Evolutionary conservation across 305 asterid genomes (phyloP), one percentile per base, ranked within the genome.

Genomic region (Fraxinus ornus): DNA sequence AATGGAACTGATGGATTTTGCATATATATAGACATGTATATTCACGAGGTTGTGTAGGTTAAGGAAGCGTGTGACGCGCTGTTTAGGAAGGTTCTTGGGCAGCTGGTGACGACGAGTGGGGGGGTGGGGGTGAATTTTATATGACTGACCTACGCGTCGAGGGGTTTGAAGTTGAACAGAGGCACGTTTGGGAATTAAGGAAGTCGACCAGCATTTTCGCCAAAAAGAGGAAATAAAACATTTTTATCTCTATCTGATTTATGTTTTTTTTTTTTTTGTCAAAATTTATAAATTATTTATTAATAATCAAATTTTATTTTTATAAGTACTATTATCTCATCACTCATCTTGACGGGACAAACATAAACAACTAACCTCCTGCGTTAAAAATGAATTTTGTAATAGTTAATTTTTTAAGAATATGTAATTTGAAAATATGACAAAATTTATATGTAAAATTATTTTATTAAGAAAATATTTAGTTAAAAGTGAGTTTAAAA

Each of bases 1-100:
- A 72, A 49, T 47, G 71, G 78, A 80, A 72, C 33, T 8, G 57
- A 28, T 62, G 17, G 35, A 10, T 28, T 44, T 75, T 39, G 60
- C 79, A 26, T 76, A 76, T 35, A 5, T 17, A 5, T 33, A 41
- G 41, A 55, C 77, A 49, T 3, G 15, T 22, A 62, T 62, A 3
- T 26, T 22, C 33, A 3, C 32, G 24, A 64, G 73, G 33, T 9
- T 66, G 80, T 30, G 0, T 10, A 3, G 66, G 75, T 24, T 3
- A 3, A 24, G 71, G 5, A 28, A 1, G 33, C 78, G 79, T 21
- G 75, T 66, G 85, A 86, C 89, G 90, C 90, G 90, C 84, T 68
- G 81, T 17, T 78, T 71, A 60, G 85, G 88, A 85, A 87, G 88
- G 36, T 83, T 87, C 90, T 52, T 10, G 74, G 76, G 88, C 37